phyloP scores from a whole-genome alignment of 2,329 filamentous ascomycete genomes.

The Cryphonectria radicalis region DNA sequence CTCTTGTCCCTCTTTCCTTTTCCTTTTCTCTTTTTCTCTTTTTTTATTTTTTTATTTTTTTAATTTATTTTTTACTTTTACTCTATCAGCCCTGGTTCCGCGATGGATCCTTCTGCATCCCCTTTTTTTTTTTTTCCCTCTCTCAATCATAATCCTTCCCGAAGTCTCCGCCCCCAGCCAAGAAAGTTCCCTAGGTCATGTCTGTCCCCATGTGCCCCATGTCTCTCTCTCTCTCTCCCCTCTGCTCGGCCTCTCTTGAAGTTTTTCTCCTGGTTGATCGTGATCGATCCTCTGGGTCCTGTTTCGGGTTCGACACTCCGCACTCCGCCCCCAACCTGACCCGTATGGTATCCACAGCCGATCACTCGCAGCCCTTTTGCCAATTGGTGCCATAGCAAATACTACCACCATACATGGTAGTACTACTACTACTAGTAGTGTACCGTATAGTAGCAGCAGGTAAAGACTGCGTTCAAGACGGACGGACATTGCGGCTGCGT shows the following conservation, averaged over 20 bases:
- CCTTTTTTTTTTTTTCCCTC: neutral
- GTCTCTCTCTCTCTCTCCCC: too few relatives aligned
- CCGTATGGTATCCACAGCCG: neutral
- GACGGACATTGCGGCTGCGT: neutral
- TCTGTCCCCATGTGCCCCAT: neutral
- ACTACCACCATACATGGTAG: neutral
- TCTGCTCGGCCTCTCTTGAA: neutral
- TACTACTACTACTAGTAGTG: neutral
- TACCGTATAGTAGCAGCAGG: neutral
- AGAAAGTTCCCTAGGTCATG: neutral
- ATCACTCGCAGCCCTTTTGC: neutral
- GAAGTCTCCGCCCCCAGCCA: constrained; percentile 7
- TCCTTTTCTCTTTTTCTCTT: neutral
- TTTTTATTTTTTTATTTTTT: neutral
- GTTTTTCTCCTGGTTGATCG: neutral
- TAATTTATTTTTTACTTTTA: neutral
- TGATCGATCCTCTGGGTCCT: constrained; percentile 1
- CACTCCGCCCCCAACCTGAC: neutral
- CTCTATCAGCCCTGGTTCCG: neutral
- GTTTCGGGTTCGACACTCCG: neutral
- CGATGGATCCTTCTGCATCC: neutral
- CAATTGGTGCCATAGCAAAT: neutral
- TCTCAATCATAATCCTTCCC: constrained; percentile 6
- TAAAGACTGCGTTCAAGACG: neutral
- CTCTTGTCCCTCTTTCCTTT: neutral